A percentile compares a stretch with the other conserved stretches of the same genome.
Conservation (phyloP, 768 basidiomycete species). For the Saitozyma sp. region DNA sequence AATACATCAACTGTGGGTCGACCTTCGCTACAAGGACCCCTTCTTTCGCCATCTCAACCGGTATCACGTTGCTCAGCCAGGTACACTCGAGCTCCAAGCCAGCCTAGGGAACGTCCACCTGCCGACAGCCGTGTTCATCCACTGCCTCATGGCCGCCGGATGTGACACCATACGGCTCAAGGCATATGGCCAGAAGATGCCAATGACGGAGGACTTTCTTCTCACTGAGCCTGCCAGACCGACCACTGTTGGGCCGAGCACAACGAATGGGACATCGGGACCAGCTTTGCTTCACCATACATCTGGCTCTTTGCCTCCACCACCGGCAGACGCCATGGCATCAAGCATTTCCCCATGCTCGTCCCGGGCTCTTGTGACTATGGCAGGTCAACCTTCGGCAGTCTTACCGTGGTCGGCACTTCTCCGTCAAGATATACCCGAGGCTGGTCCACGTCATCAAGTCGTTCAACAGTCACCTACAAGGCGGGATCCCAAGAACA, state of each 20-base stretch:
- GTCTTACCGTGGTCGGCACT: constrained; percentile 3
- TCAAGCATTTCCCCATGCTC: constrained; percentile 7
- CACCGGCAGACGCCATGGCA: background rate
- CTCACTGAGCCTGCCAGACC: constrained; percentile 18
- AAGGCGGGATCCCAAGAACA: constrained; percentile 16
- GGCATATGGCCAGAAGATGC: too few species aligned
- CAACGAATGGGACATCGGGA: too few species aligned
- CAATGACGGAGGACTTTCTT: constrained; percentile 5
- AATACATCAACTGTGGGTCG: constrained; percentile 20
- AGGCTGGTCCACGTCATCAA: constrained; percentile 31
- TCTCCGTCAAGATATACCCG: constrained; percentile 27
- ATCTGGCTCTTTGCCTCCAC: constrained; percentile 15
- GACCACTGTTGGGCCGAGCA: constrained; percentile 9
- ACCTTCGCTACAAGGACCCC: constrained; percentile 7
- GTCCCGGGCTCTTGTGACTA: constrained; percentile 19
- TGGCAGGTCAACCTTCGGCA: constrained; percentile 11
- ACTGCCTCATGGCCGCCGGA: constrained; percentile 10
- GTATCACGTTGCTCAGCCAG: constrained; percentile 13
- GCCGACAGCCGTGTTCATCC: constrained; percentile 15
- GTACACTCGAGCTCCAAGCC: constrained; percentile 9
- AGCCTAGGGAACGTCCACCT: constrained; percentile 9
- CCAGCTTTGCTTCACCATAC: background rate
- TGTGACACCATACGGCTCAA: constrained; percentile 19
- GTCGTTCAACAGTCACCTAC: constrained; percentile 29
- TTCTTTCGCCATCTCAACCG: constrained; percentile 10